These are phyloP conservation scores for Barnettozyma sucrosica DNA, from an alignment of 805 yeast genomes.

Conservation along the genomic window DNA sequence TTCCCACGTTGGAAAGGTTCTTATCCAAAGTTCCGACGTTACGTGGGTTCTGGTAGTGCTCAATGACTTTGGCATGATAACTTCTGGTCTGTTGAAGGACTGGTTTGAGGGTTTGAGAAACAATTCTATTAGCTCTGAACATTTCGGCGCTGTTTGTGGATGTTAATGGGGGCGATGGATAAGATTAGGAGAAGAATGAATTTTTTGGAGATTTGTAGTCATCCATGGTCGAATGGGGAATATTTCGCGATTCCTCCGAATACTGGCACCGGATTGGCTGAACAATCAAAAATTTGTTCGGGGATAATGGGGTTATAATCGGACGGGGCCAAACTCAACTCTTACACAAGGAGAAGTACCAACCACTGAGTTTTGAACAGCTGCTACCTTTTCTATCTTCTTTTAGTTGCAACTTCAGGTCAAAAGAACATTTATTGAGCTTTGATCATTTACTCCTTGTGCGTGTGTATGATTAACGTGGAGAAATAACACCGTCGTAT, in stretches of 20 bases:
- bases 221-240: background rate
- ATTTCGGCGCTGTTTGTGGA: conserved; percentile 7
- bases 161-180: background rate
- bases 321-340: background rate
- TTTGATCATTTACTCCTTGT: no score
- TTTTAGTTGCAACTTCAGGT: no score
- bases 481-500: no score
- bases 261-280: background rate
- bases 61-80: conserved; percentile 93
- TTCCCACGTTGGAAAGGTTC: conserved; percentile 71
- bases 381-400: no score
- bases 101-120: conserved; percentile 17
- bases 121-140: conserved; percentile 20
- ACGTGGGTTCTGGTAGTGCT: conserved; percentile 94
- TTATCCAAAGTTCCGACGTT: conserved; percentile 93
- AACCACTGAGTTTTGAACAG: no score
- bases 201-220: background rate
- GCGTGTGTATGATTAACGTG: no score
- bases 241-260: conserved; percentile 1
- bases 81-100: conserved; percentile 28
- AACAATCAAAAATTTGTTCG: background rate
- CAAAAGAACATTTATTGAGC: no score
- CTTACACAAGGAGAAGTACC: no score
- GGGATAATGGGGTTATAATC: background rate
- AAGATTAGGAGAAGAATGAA: background rate